Conservation (phyloP, 768 basidiomycete genomes). For the Cantharellus anzutake region DNA sequence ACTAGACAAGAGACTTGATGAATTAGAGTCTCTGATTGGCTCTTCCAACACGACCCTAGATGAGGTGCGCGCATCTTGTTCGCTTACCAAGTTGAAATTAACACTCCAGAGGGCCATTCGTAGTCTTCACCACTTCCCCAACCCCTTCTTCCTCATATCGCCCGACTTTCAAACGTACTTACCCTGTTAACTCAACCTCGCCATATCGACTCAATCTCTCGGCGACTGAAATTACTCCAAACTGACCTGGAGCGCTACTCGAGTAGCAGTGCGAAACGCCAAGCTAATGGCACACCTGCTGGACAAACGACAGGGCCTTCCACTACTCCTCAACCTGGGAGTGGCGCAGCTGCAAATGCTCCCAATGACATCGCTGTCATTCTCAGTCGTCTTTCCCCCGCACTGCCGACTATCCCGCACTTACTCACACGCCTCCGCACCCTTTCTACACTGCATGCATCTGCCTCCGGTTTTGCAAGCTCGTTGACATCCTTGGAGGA, state of each 20-base stretch:
- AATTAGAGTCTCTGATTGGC: constrained; percentile 68
- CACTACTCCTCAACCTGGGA: not conserved
- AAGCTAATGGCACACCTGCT: too few species aligned
- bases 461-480: constrained; percentile 58
- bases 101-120: not conserved
- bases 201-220: constrained; percentile 87
- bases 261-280: constrained; percentile 2
- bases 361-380: constrained; percentile 16
- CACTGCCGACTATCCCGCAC: constrained; percentile 36
- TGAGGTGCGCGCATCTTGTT: constrained; percentile 34
- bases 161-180: constrained; percentile 68
- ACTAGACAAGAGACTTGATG: constrained; percentile 67
- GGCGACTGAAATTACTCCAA: constrained; percentile 78
- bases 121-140: constrained; percentile 56
- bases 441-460: constrained; percentile 59
- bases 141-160: constrained; percentile 65
- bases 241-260: constrained; percentile 81
- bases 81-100: not conserved
- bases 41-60: constrained; percentile 62
- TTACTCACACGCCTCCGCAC: constrained; percentile 79
- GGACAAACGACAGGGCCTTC: not conserved
- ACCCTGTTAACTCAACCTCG: constrained; percentile 84
- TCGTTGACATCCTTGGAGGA: constrained; percentile 44
- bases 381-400: constrained; percentile 22
- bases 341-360: not conserved